Base-by-base conservation (phyloP, 2,329 filamentous ascomycete genomes). In the Xylariaceae sp. region DNA sequence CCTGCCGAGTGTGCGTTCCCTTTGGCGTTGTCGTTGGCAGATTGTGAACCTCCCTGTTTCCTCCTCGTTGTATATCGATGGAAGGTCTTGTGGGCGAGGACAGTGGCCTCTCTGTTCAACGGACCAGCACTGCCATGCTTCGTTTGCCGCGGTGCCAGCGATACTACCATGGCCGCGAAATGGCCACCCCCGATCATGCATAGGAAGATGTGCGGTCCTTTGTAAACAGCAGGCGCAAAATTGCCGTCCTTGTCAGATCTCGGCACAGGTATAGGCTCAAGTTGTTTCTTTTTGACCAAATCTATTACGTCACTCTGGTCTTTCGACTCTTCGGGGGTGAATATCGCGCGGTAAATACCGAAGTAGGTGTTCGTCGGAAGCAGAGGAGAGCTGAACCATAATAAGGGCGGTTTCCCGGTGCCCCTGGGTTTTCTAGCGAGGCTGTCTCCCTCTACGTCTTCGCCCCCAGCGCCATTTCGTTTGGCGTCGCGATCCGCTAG, bases 181-280 rank as follows among this genome's bases (percentile, higher is more conserved):
- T 98, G 93, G 0, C 93, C 93, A 45, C 93, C 93, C 18, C 93
- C 93, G 38, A 98, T 95, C 93, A 98, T 98, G 65, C 90, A 97
- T 36, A 98, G 77, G 60, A 98, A 97, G 37, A 95, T 81, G 60
- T 97, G 90, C 2, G 89, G 88, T 7, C 84, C 83, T 18, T 81
- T 79, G 58, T 84, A 79, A 3, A 71, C 70, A 9, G 76, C 65
- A 2, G 72, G 67, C 2, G 76, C 71, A 4, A 79, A 63, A 13
- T 71, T 68, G 2, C 80, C 78, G 36, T 82, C 81, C 42, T 79
- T 80, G 29, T 73, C 66, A 2, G 76, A 68, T 46, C 76, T 76
- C 24, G 64, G 73, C 42, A 65, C 69, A 32, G 65, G 64, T 57
- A 69, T 78, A 1, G 88, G 82, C 3, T 78, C 71, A 2, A 95